Evolutionary conservation across 1,284 basidiomycete species (phyloP), one percentile per base, ranked within the genome.

Genomic region (Coriolopsis trogii): DNA sequence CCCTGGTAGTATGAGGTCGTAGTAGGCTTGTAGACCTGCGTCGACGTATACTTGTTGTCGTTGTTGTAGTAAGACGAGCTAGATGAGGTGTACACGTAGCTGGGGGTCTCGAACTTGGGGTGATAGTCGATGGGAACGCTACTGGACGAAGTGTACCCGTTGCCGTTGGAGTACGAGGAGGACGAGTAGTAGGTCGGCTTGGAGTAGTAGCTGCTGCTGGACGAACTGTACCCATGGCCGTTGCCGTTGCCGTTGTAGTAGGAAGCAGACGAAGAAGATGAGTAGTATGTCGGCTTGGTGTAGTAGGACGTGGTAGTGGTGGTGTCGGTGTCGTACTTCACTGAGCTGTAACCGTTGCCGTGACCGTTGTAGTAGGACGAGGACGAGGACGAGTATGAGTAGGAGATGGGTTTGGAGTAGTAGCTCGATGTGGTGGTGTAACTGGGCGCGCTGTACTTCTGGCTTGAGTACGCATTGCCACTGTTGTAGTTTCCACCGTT

Each of bases 151-250:
- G 28, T 8, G 13, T 30, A 30, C 8, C 28, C 28, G 28, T 30
- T 7, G 13, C 13, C 28, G 28, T 30, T 8, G 28, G 28, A 13
- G 13, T 7, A n/a, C n/a, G 33, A 34, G n/a, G 33, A 34, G 33
- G 33, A 34, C 7, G 33, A 34, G 33, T 34, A 34, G 33, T 34
- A 34, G n/a, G 28, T 42, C 41, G 41, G 25, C 41, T 42, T 42
- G 18, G 20, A 42, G 18, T 30, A 16, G 26, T 29, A 42, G 28
- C 31, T 12, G 10, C 7, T 28, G 40, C 40, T 41, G 24, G 41
- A 42, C 15, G 29, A 29, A n/a, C 13, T 42, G 47, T 29, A 34
- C 13, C 21, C 33, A 29, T 31, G 20, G 21, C n/a, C 21, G 24
- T 15, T 41, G 40, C n/a, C 29, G 40, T 41, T 26, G n/a, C n/a